Base-by-base conservation (phyloP, 2,329 filamentous ascomycete species). In the Sphaceloma murrayae region DNA sequence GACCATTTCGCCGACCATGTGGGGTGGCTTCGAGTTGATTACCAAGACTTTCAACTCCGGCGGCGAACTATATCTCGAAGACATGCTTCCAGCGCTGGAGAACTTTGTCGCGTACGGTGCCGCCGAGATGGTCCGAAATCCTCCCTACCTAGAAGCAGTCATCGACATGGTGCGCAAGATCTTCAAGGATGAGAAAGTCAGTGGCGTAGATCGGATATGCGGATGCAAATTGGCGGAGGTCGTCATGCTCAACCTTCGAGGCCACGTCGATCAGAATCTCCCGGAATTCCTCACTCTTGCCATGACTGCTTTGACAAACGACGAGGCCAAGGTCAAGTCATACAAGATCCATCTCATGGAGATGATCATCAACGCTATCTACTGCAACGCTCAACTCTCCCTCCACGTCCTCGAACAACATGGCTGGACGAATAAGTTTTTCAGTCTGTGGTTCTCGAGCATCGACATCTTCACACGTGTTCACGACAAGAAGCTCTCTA, bases 401-500 rank as follows among this genome's bases (percentile, higher is more conserved):
- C 74, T 98, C 16, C 81, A 87, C 50, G 78, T 94, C 27, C 74
- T 98, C n/a, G 91, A 98, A 67, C 68, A 73, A 43, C 89, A 93
- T 57, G 82, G 78, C 49, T 95, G 88, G 89, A 96, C 91, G 5
- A 96, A 96, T 67, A 93, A 93, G 60, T 98, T 98, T 69, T 98
- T 98, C 71, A 94, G 85, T 65, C 69, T 93, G 48, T 98, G 91
- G 91, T 98, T 98, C 64, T 85, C 85, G 31, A 93, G 81, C 67
- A 98, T 98, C 68, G 83, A 94, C 50, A 81, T 78, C 57, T 96
- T 98, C 67, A 84, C 78, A 43, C 77, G 91, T 31, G 91, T 98
- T 2, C 91, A 98, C 61, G 91, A 98, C 70, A 98, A 98, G 76
- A 98, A 95, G 72, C 73, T 98, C 18, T 95, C 86, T 50, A 95